phyloP scores from a whole-genome alignment of 140 eudicot species.

The Bidens hawaiensis region DNA sequence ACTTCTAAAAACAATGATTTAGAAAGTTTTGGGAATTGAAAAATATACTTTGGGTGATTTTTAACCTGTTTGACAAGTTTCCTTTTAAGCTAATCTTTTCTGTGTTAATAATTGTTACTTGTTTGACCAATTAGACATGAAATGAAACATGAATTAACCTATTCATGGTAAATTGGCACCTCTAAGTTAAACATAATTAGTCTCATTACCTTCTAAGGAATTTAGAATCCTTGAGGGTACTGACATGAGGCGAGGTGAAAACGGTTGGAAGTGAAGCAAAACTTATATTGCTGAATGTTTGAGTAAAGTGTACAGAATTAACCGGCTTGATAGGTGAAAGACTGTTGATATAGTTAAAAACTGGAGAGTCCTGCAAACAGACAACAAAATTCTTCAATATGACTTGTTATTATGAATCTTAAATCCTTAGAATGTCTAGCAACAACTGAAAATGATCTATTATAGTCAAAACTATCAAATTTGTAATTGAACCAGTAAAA shows the following conservation, averaged over 20 bases:
- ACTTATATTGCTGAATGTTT: slow-evolving; percentile 59
- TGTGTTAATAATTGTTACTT: too few species aligned
- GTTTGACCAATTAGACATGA: neutral
- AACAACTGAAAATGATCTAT: neutral
- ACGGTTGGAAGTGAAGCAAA: slow-evolving; percentile 77
- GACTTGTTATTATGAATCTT: neutral
- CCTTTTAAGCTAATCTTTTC: neutral
- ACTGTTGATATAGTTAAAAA: slow-evolving; percentile 71
- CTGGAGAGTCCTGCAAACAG: slow-evolving; percentile 86
- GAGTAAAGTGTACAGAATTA: slow-evolving; percentile 65
- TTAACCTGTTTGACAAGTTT: neutral
- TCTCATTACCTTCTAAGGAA: slow-evolving; percentile 60
- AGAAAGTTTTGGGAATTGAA: neutral
- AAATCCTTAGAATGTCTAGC: neutral
- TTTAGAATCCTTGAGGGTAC: slow-evolving; percentile 53
- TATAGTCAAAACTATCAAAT: neutral
- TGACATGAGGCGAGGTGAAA: slow-evolving; percentile 87
- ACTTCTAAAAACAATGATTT: too few species aligned
- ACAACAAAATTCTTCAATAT: slow-evolving; percentile 6
- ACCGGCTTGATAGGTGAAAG: slow-evolving; percentile 86
- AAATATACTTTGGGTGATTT: neutral
- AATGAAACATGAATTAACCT: neutral
- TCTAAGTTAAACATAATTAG: neutral
- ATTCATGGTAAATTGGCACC: neutral
- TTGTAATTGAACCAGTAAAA: neutral